Base-by-base conservation (phyloP, 2,329 filamentous ascomycete species). In the Penicillium vulpinum region DNA sequence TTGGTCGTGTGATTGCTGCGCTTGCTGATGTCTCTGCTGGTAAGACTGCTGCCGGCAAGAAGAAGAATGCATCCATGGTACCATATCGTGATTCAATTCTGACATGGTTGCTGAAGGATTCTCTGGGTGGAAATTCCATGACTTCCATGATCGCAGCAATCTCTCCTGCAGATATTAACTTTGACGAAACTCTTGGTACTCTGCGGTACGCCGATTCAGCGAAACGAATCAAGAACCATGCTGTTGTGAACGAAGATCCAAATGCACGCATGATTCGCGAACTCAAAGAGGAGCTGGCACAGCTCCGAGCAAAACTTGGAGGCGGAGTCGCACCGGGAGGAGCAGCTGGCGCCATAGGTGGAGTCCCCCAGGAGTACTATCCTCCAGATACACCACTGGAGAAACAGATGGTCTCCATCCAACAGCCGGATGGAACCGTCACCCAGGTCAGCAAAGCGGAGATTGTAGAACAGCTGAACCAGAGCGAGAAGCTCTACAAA, bases 81-180 rank as follows among this genome's bases (percentile, higher is more conserved):
- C 95, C 94, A 0, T 99, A 99, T 73, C 89, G 94, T 83, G 95
- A 99, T 79, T 96, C 91, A 70, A 87, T 99, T 48, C 78, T 99
- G 64, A 99, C 94, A 1, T 99, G 94, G 94, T 79, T 99, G 43
- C 77, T 99, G 63, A 99, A 99, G 72, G 95, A 99, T 74, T 97
- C 93, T 4, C 78, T 99, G 6, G 94, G 94, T 72, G 94, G 94
- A 70, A 99, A 99, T 81, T 97, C 93, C 74, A 93, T 97, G 90
- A 99, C 94, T 24, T 94, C 94, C 58, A 99, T 99, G 95, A 99
- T 99, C 81, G 95, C 94, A 49, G 93, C 93, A 51, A 97, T 99
- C 71, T 97, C 92, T 69, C 94, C 94, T 4, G 94, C 94, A 53
- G 94, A 99, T 76, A 97, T 97, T 79, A 99, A 99, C 77, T 97